phyloP scores from a whole-genome alignment of 176 grass and related monocot species.

The Oryza glaberrima region DNA sequence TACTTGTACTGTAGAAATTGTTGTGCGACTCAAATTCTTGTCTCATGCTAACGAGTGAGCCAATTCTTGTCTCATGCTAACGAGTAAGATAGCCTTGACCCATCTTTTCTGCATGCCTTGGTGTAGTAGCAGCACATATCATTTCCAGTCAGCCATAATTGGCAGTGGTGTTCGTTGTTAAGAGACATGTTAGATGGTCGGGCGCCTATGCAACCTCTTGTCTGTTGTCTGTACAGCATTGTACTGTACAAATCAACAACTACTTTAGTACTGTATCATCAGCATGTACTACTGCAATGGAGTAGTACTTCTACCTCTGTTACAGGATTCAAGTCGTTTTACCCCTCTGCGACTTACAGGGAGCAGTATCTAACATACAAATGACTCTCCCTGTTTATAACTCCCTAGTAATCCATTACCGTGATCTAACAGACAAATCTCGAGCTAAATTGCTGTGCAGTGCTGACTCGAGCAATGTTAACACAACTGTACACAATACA shows the following conservation, averaged over 20 bases:
- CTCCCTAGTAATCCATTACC: neutral
- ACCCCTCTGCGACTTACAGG: too few relatives aligned
- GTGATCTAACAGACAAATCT: too few relatives aligned
- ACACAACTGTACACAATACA: neutral
- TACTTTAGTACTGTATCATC: too few relatives aligned
- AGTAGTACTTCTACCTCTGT: too few relatives aligned
- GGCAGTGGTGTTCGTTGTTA: neutral
- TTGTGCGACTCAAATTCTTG: neutral
- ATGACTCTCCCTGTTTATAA: too few relatives aligned
- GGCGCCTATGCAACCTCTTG: neutral
- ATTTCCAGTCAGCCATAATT: neutral
- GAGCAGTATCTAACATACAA: too few relatives aligned
- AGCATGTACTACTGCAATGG: too few relatives aligned
- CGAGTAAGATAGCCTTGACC: neutral
- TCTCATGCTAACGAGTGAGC: neutral
- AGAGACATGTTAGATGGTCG: neutral
- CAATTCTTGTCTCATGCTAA: neutral
- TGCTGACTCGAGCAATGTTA: too few relatives aligned
- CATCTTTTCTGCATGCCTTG: neutral
- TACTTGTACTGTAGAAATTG: neutral
- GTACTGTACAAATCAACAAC: too few relatives aligned
- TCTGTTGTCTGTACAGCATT: neutral
- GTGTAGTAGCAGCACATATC: too few relatives aligned
- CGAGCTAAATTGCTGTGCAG: neutral
- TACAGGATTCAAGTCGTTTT: too few relatives aligned